Percentiles rank a stretch among this genome's conserved stretches.
These are phyloP conservation scores for Thalassiosira hispida DNA, from an alignment of 352 stramenopile species.

Conservation along the genomic window DNA sequence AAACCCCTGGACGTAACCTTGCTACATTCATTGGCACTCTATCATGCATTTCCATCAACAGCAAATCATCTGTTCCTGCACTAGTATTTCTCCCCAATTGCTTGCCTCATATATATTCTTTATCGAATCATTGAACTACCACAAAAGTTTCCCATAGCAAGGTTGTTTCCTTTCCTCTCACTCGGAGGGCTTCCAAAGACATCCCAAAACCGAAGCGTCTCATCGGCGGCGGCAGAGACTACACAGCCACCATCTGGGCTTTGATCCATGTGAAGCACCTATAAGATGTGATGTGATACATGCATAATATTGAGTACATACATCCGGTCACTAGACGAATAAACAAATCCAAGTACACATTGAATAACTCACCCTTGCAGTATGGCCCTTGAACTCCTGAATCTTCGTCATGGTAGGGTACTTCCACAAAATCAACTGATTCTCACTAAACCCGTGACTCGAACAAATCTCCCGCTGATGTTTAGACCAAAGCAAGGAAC, in stretches of 20 bases:
- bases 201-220: constrained; percentile 99
- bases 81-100: no score
- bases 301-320: constrained; percentile 59
- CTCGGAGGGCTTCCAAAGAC: constrained; percentile 90
- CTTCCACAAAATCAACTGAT: constrained; percentile 99
- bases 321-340: constrained; percentile 78
- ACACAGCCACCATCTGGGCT: constrained; percentile 95
- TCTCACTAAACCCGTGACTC: constrained; percentile 97
- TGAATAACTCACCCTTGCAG: constrained; percentile 69
- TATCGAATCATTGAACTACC: constrained; percentile 58
- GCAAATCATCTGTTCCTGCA: no score
- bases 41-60: no score
- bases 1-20: no score
- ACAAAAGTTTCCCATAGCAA: constrained; percentile 52
- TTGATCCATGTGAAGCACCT: constrained; percentile 94
- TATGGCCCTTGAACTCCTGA: constrained; percentile 97
- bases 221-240: constrained; percentile 96
- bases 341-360: no score
- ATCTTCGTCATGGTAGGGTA: constrained; percentile 98
- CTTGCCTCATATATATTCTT: constrained; percentile 25
- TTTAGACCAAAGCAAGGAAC: constrained; percentile 92
- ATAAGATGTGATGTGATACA: background rate
- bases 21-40: no score
- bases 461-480: constrained; percentile 93
- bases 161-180: constrained; percentile 52